Conservation (phyloP, 176 grass and related monocot genomes). For the Phoenix roebelenii region DNA sequence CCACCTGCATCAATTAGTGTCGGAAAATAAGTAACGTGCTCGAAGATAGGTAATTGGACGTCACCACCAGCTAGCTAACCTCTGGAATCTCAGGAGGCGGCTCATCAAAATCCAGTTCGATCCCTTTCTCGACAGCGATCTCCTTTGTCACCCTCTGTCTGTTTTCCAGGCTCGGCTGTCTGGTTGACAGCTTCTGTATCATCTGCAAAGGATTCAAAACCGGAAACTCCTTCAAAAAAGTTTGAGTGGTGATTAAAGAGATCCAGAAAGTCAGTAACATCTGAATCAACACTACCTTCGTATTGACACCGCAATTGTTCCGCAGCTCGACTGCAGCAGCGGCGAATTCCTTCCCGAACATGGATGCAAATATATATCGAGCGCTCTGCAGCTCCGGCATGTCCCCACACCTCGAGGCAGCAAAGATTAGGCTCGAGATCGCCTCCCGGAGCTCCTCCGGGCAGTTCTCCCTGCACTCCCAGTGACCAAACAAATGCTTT, state of each 20-base stretch:
- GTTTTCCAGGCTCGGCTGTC: slow-evolving; percentile 54
- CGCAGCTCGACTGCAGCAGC: slow-evolving; percentile 35
- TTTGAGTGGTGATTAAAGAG: too few relatives aligned
- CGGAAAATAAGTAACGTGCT: background rate
- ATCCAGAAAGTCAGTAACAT: too few relatives aligned
- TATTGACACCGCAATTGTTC: slow-evolving; percentile 46
- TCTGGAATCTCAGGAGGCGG: slow-evolving; percentile 2
- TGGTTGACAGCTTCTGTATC: slow-evolving; percentile 78
- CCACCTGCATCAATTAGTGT: background rate
- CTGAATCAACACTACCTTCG: slow-evolving; percentile 32
- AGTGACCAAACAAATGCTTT: too few relatives aligned
- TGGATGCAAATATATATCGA: slow-evolving; percentile 32
- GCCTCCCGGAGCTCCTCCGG: slow-evolving; percentile 87
- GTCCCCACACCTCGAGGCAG: slow-evolving; percentile 56
- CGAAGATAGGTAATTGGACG: too few relatives aligned
- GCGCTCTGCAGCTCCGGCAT: slow-evolving; percentile 70
- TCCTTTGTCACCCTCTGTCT: slow-evolving; percentile 53
- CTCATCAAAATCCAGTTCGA: slow-evolving; percentile 39
- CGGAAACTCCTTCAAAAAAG: too few relatives aligned
- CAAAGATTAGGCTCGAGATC: slow-evolving; percentile 54
- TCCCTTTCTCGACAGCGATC: slow-evolving; percentile 69
- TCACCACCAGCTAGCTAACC: background rate
- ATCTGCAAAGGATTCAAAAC: slow-evolving; percentile 23
- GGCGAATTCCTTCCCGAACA: slow-evolving; percentile 63
- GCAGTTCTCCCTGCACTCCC: slow-evolving; percentile 22